These are phyloP conservation scores for Ustilago crameri DNA, from an alignment of 1,284 basidiomycete species.

Conservation along the genomic window DNA sequence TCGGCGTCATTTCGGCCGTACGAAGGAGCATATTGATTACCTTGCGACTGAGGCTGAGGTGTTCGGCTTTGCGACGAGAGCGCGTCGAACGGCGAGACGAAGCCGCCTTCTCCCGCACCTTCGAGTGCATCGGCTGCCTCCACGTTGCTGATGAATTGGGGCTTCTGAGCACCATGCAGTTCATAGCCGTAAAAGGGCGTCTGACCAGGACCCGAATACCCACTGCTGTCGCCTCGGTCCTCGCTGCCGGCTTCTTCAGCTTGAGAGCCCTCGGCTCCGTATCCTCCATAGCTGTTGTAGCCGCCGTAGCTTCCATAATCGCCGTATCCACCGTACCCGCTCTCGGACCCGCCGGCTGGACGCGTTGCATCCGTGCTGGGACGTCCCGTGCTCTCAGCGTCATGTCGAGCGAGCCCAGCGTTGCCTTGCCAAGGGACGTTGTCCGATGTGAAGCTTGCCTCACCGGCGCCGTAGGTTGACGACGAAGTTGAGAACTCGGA, in stretches of 20 bases:
- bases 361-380: slow-evolving; percentile 22
- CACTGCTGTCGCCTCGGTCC: slow-evolving; percentile 20
- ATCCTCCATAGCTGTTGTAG: slow-evolving; percentile 26
- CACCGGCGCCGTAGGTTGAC: slow-evolving; percentile 33
- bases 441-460: slow-evolving; percentile 43
- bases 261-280: slow-evolving; percentile 18
- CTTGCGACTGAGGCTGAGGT: slow-evolving; percentile 36
- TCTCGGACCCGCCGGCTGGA: slow-evolving; percentile 17
- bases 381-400: slow-evolving; percentile 24
- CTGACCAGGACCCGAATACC: slow-evolving; percentile 20
- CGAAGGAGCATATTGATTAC: slow-evolving; percentile 34
- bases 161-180: slow-evolving; percentile 54
- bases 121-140: slow-evolving; percentile 36
- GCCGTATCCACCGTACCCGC: slow-evolving; percentile 24
- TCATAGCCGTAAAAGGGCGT: slow-evolving; percentile 60
- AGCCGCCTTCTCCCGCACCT: slow-evolving; percentile 69
- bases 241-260: slow-evolving; percentile 17
- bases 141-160: slow-evolving; percentile 66
- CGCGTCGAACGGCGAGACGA: slow-evolving; percentile 86
- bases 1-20: slow-evolving; percentile 13
- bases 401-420: slow-evolving; percentile 11
- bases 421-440: slow-evolving; percentile 30
- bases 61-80: slow-evolving; percentile 65
- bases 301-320: slow-evolving; percentile 34
- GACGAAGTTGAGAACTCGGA: slow-evolving; percentile 31